Conservation (phyloP, 441 rosid genomes). For the Populus hybrid region DNA sequence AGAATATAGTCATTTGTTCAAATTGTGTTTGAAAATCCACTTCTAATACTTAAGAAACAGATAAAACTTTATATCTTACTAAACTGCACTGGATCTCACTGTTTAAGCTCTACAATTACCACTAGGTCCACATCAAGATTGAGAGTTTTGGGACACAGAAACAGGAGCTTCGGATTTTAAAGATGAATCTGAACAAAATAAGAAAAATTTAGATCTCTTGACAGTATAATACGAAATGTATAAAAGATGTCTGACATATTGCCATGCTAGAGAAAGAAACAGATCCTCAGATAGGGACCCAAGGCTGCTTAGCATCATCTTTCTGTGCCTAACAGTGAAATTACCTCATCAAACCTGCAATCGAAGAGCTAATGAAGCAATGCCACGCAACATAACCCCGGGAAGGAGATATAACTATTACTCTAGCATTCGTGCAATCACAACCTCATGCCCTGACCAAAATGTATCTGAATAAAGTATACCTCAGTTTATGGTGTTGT, state of each 20-base stretch:
- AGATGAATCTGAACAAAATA: too few species aligned
- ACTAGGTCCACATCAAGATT: too few species aligned
- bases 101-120: background rate
- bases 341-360: background rate
- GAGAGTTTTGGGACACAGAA: too few species aligned
- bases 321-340: background rate
- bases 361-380: background rate
- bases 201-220: too few species aligned
- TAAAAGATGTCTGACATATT: too few species aligned
- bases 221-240: too few species aligned
- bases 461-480: background rate
- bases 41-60: background rate
- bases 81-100: background rate
- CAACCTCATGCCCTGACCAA: background rate
- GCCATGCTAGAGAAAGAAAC: background rate
- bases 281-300: background rate
- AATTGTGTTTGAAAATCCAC: background rate
- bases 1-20: background rate
- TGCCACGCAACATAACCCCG: background rate
- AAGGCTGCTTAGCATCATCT: background rate
- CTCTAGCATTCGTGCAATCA: background rate
- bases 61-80: background rate
- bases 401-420: constrained; percentile 5
- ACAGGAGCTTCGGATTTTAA: too few species aligned
- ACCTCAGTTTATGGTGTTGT: background rate